Evolutionary conservation across 176 grass and related monocot species (phyloP).

Genomic region (Paspalum notatum): DNA sequence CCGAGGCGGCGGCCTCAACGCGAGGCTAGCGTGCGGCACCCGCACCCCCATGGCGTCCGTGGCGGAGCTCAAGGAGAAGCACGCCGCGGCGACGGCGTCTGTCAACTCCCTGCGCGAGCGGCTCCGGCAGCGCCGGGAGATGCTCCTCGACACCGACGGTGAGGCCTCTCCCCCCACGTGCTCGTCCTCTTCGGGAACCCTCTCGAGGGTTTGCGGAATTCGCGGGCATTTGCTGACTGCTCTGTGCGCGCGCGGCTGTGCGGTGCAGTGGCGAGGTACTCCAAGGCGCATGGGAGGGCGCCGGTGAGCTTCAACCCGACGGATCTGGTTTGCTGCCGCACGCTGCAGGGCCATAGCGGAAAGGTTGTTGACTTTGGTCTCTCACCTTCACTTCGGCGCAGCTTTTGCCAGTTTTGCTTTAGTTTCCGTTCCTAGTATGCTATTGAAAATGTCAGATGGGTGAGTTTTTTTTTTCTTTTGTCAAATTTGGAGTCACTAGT

Average conservation of each 20-base stretch:
- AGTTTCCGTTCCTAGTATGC: neutral
- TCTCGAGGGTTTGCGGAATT: conserved; percentile 1
- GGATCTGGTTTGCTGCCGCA: conserved; percentile 98
- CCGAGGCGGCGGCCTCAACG: neutral
- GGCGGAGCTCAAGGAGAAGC: conserved; percentile 90
- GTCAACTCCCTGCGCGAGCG: conserved; percentile 78
- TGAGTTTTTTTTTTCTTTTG: neutral
- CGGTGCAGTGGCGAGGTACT: conserved; percentile 77
- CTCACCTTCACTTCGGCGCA: neutral
- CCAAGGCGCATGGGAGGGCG: conserved; percentile 66
- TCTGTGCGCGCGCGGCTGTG: neutral
- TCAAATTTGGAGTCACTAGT: neutral
- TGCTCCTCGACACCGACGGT: conserved; percentile 93
- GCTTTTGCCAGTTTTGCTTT: neutral
- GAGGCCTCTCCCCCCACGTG: neutral
- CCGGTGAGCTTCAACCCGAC: conserved; percentile 75
- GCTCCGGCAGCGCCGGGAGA: conserved; percentile 67
- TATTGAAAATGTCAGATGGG: neutral
- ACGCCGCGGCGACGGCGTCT: conserved; percentile 63
- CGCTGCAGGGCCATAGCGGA: conserved; percentile 87
- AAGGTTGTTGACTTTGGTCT: conserved; percentile 66
- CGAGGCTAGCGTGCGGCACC: neutral
- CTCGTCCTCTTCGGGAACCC: neutral
- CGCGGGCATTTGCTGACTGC: conserved; percentile 19
- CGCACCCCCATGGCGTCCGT: conserved; percentile 68